Percentiles rank a stretch among this genome's conserved stretches.
phyloP scores from a whole-genome alignment of 2,329 filamentous ascomycete species.

The Aspergillus spinulosporus region DNA sequence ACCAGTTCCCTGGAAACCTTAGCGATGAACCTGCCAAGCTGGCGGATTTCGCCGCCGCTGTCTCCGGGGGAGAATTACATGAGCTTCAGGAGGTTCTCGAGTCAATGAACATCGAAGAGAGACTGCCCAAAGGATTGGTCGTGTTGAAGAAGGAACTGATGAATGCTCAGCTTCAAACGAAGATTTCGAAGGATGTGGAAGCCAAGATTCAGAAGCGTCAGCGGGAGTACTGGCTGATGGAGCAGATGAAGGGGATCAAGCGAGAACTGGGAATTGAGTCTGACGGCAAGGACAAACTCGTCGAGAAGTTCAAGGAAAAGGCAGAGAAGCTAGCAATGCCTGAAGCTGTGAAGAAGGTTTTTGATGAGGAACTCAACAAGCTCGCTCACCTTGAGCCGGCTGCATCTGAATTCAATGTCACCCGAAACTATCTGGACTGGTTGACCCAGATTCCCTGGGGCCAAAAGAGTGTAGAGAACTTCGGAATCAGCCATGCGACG shows the following conservation, averaged over 20 bases:
- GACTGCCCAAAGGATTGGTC: constrained; percentile 85
- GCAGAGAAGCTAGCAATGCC: constrained; percentile 93
- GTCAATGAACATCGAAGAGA: constrained; percentile 85
- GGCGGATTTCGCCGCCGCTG: constrained; percentile 94
- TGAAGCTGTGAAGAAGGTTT: constrained; percentile 92
- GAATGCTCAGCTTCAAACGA: constrained; percentile 94
- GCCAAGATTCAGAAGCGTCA: constrained; percentile 96
- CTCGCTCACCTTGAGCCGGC: constrained; percentile 91
- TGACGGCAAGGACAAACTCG: constrained; percentile 95
- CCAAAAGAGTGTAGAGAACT: constrained; percentile 91
- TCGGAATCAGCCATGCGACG: constrained; percentile 88
- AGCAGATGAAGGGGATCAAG: constrained; percentile 98
- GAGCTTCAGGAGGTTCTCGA: constrained; percentile 91
- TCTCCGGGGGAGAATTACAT: constrained; percentile 87
- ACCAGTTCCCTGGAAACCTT: constrained; percentile 90
- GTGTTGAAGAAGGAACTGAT: constrained; percentile 98
- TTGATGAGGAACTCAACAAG: constrained; percentile 98
- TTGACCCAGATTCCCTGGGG: constrained; percentile 98
- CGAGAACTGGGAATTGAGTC: constrained; percentile 94
- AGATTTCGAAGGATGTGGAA: constrained; percentile 97
- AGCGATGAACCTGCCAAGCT: constrained; percentile 92
- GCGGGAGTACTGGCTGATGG: constrained; percentile 97
- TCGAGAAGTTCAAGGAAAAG: constrained; percentile 97
- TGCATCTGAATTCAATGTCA: constrained; percentile 98
- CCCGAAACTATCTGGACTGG: constrained; percentile 97